Base-by-base conservation (phyloP, 2,329 filamentous ascomycete genomes). In the Ophiosphaerella herpotricha region DNA sequence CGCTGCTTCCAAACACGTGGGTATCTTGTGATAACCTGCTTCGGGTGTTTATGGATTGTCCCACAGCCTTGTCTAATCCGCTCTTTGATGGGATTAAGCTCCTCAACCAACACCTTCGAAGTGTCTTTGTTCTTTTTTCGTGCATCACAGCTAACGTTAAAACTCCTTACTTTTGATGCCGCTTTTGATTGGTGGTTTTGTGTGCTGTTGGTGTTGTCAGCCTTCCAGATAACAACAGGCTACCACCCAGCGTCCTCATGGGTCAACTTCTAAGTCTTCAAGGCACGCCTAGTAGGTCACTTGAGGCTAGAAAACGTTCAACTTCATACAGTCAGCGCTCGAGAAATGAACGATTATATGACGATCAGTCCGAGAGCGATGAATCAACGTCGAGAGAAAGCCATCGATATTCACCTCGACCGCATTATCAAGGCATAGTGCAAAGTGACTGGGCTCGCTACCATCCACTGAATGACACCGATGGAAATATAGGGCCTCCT, bases 241-340 rank as follows among this genome's bases (percentile, higher is more conserved):
- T 26, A 12, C 23, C 14, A 32, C 29, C n/a, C 40, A 52, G 35
- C 39, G 39, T 44, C 9, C 26, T 14, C 31, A 55, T 55, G 52
- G 52, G 52, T 39, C 52, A 55, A 40, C 34, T 40, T 8, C 33
- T 48, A 16, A 55, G 52, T 36, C 39, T 16, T 11, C 41, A 48
- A 31, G 5, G 41, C 33, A 32, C 23, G 24, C 32, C 43, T 29
- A 5, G 16, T 12, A 46, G 11, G 16, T 9, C 29, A 40, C 6
- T 14, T 14, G 8, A 40, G 11, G 26, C 18, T n/a, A 40, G 7
- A 33, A 21, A 12, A 21, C 13, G n/a, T 16, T 4, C 12, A 26
- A 18, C 24, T n/a, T 39, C 44, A 29, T 6, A 32, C 6, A 37
- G 31, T 16, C 44, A 33, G 39, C 35, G 12, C 13, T 43, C 39